Conservation (phyloP, 1,139 yeast genomes). For the Pichia sp. region DNA sequence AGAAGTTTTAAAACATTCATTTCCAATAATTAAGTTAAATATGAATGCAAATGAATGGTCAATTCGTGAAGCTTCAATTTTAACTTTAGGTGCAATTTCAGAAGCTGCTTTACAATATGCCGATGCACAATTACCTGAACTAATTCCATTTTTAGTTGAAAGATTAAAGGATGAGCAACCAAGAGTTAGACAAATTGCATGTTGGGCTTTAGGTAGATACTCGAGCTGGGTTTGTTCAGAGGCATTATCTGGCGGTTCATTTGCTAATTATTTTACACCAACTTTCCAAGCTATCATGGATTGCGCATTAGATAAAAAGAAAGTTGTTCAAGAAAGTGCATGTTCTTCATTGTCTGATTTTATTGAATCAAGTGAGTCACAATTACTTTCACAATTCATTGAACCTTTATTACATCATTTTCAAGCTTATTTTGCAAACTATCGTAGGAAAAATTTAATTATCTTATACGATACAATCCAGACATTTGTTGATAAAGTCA, state of each 20-base stretch:
- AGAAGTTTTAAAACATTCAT: conserved; percentile 56
- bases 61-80: conserved; percentile 83
- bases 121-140: conserved; percentile 63
- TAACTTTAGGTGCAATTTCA: conserved; percentile 93
- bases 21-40: conserved; percentile 71
- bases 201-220: conserved; percentile 92
- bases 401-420: conserved; percentile 65
- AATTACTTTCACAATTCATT: conserved; percentile 48
- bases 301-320: conserved; percentile 75
- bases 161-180: conserved; percentile 71
- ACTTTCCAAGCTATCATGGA: conserved; percentile 69
- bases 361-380: conserved; percentile 67
- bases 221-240: conserved; percentile 74
- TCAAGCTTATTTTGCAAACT: conserved; percentile 63
- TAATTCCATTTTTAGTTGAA: conserved; percentile 81
- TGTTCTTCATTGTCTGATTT: conserved; percentile 81
- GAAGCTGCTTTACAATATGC: conserved; percentile 78
- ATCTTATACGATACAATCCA: conserved; percentile 89
- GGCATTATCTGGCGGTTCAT: conserved; percentile 53
- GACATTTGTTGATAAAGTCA: conserved; percentile 76
- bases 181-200: conserved; percentile 83
- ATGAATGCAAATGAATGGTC: conserved; percentile 75
- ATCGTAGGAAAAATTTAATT: conserved; percentile 76
- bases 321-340: conserved; percentile 92
- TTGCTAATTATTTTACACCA: conserved; percentile 64